Base-by-base conservation (phyloP, 2,329 filamentous ascomycete genomes). In the Dactylellina sp. region DNA sequence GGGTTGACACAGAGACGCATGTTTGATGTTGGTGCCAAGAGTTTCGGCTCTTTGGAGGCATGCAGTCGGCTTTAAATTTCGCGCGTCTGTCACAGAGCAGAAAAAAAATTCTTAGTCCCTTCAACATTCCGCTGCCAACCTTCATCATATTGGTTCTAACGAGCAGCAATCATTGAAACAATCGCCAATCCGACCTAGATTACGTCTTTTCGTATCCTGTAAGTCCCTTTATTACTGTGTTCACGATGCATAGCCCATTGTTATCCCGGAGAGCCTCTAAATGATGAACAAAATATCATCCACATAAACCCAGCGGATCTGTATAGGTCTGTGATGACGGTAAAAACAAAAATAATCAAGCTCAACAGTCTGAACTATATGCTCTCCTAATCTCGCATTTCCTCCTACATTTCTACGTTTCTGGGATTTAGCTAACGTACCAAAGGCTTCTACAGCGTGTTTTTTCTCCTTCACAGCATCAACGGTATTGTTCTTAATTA, bases 221-320 rank as follows among this genome's bases (percentile, higher is more conserved):
- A 49, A 42, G 12, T 42, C n/a, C n/a, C 39, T 46, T 9, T 22
- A 20, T 46, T 22, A 20, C 7, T 20, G 2, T 4, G 6, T 22
- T 22, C 2, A 46, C n/a, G n/a, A 20, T 46, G 16, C 42, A 46
- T 16, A 22, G 5, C 16, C 20, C 14, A 16, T 9, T 16, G 11
- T 24, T 28, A 49, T 24, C 18, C 9, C 40, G 5, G n/a, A 35
- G 25, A 32, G 25, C 40, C 53, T 22, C 44, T 42, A 40, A 24
- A 74, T 74, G 70, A 74, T 74, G 70, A 74, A 64, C 59, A 62
- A n/a, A 72, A 65, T 22, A 53, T 55, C 64, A 70, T 47, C 64
- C 64, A 70, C 60, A 66, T 64, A 66, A 74, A 44, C 46, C 42
- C 42, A 62, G 37, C 55, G 49, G 57, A 61, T 44, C 52, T 25